phyloP scores from a whole-genome alignment of 1,139 yeast genomes.

The Yamadazyma friedrichii region DNA sequence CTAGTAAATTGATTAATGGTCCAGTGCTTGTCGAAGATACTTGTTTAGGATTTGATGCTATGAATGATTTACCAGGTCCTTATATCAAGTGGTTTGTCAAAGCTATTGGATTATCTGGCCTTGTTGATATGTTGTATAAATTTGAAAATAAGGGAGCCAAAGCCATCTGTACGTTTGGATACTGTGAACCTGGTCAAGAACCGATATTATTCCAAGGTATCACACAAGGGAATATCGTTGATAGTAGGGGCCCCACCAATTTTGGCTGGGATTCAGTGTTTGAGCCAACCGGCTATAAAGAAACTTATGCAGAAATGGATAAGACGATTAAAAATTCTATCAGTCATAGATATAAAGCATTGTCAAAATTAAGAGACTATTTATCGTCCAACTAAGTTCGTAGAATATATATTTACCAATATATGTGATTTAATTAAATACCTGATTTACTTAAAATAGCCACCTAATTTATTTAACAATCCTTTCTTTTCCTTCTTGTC shows the following conservation, averaged over 20 bases:
- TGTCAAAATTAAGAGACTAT: conserved; percentile 64
- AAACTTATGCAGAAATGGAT: conserved; percentile 93
- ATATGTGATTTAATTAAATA: background rate
- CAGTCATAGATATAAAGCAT: conserved; percentile 85
- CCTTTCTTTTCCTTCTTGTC: conserved; percentile 24
- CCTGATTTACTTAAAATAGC: conserved; percentile 20
- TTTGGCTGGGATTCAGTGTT: conserved; percentile 97
- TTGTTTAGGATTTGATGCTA: conserved; percentile 78
- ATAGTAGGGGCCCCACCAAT: conserved; percentile 69
- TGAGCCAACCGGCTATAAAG: conserved; percentile 65
- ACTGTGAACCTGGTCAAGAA: conserved; percentile 71
- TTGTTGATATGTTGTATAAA: conserved; percentile 73
- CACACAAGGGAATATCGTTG: conserved; percentile 77
- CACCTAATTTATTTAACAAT: conserved; percentile 32
- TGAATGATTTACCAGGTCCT: conserved; percentile 89
- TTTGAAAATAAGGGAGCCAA: conserved; percentile 83
- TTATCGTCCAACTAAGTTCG: conserved; percentile 23
- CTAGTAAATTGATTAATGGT: conserved; percentile 59
- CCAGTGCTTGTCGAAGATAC: conserved; percentile 97
- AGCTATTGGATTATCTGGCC: conserved; percentile 67
- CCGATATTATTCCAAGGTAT: conserved; percentile 81
- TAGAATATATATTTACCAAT: conserved; percentile 1
- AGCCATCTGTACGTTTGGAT: conserved; percentile 93
- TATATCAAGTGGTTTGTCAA: conserved; percentile 84
- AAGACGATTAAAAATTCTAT: conserved; percentile 72